A percentile compares a stretch with the other conserved stretches of the same genome.
Conservation (phyloP, 2,329 filamentous ascomycete species). For the Colletotrichum sp. region DNA sequence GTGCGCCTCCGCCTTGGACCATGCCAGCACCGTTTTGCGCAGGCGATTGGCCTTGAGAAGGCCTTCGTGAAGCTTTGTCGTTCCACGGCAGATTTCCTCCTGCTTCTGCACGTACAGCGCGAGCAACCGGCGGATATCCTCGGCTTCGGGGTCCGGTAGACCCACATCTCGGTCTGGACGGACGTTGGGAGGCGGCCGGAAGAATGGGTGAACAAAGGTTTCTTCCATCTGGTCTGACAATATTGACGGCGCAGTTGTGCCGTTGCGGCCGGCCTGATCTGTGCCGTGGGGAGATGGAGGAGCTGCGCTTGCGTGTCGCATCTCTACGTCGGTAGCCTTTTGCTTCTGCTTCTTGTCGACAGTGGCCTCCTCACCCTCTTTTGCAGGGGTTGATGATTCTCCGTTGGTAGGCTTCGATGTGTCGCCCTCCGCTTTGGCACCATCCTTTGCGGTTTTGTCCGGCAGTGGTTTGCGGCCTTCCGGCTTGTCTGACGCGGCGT, state of each 20-base stretch:
- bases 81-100: constrained; percentile 79
- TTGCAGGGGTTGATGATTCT: not conserved
- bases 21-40: constrained; percentile 73
- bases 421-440: constrained; percentile 24
- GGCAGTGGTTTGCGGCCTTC: not conserved
- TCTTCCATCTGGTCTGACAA: constrained; percentile 37
- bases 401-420: not conserved
- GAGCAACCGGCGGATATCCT: constrained; percentile 76
- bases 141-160: constrained; percentile 75
- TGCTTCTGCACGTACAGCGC: constrained; percentile 85
- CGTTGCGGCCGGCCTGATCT: not conserved
- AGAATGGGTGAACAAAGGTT: constrained; percentile 76
- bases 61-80: constrained; percentile 70
- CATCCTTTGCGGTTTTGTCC: not conserved
- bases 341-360: constrained; percentile 15
- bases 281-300: not conserved
- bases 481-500: constrained; percentile 12
- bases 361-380: constrained; percentile 14
- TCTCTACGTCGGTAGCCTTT: constrained; percentile 7
- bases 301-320: not conserved
- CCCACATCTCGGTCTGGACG: constrained; percentile 73
- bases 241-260: constrained; percentile 11
- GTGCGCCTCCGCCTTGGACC: constrained; percentile 81
- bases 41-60: constrained; percentile 75
- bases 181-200: constrained; percentile 66